phyloP scores from a whole-genome alignment of 768 basidiomycete genomes.

The Kondoa subrosea region DNA sequence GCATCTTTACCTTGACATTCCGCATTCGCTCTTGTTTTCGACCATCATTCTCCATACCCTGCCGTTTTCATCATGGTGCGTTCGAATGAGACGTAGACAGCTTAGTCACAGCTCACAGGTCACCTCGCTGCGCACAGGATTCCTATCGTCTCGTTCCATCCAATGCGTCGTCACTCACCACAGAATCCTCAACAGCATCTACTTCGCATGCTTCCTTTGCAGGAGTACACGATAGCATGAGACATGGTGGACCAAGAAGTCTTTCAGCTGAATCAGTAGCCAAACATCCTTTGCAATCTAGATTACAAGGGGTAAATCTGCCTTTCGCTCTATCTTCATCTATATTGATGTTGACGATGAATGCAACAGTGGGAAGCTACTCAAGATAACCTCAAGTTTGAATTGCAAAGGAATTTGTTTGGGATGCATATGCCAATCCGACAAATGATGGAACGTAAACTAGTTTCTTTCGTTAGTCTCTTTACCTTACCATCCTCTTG shows the following conservation, averaged over 20 bases:
- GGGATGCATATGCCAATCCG: constrained; percentile 82
- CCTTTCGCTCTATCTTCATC: not conserved
- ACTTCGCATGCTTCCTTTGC: constrained; percentile 29
- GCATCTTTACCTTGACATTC: too few species aligned
- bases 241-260: constrained; percentile 57
- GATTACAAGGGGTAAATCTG: constrained; percentile 61
- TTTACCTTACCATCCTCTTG: too few species aligned
- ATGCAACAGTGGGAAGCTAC: constrained; percentile 71
- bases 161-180: not conserved
- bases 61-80: too few species aligned
- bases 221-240: constrained; percentile 75
- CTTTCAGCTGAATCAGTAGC: constrained; percentile 58
- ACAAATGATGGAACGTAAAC: constrained; percentile 80
- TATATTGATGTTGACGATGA: not conserved
- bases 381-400: constrained; percentile 71
- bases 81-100: too few species aligned
- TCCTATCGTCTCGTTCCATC: not conserved
- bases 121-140: not conserved
- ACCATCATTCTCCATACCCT: too few species aligned
- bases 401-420: constrained; percentile 61
- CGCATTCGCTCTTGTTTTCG: too few species aligned
- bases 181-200: not conserved
- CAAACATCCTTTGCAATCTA: constrained; percentile 45
- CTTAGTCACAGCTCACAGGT: not conserved
- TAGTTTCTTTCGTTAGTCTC: constrained; percentile 54